phyloP scores from a whole-genome alignment of 2,329 filamentous ascomycete genomes.

The Alternaria arbusti region DNA sequence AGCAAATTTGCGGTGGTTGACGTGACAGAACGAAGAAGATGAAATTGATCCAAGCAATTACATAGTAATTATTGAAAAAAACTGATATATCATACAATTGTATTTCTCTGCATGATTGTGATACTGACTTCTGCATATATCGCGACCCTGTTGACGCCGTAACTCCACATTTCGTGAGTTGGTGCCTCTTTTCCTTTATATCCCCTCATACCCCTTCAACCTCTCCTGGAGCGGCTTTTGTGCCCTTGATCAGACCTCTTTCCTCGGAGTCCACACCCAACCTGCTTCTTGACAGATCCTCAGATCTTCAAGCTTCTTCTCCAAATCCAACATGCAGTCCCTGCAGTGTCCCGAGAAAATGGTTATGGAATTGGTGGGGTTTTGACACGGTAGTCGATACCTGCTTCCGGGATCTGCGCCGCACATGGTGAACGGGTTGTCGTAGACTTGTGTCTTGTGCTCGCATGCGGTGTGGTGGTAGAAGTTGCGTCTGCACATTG shows the following conservation, averaged over 20 bases:
- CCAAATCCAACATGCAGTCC: background rate
- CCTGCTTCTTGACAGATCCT: background rate
- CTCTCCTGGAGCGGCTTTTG: background rate
- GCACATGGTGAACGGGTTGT: background rate
- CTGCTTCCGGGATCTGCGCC: background rate
- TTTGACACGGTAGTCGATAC: background rate
- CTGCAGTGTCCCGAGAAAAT: background rate
- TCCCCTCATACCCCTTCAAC: background rate
- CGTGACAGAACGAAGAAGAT: background rate
- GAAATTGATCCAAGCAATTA: background rate
- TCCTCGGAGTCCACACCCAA: background rate
- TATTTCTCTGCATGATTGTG: background rate
- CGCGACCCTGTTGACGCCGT: background rate
- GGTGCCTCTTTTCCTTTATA: background rate
- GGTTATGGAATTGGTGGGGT: background rate
- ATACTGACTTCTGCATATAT: background rate
- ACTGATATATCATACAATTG: background rate
- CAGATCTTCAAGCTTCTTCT: background rate
- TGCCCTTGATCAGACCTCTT: background rate
- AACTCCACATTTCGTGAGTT: background rate
- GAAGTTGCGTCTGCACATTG: background rate
- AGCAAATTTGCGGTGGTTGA: background rate
- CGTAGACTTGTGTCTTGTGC: background rate
- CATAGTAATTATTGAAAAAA: background rate
- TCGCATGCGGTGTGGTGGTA: background rate